phyloP scores from a whole-genome alignment of 306 rosid species.

The Lathyrus oleraceus region DNA sequence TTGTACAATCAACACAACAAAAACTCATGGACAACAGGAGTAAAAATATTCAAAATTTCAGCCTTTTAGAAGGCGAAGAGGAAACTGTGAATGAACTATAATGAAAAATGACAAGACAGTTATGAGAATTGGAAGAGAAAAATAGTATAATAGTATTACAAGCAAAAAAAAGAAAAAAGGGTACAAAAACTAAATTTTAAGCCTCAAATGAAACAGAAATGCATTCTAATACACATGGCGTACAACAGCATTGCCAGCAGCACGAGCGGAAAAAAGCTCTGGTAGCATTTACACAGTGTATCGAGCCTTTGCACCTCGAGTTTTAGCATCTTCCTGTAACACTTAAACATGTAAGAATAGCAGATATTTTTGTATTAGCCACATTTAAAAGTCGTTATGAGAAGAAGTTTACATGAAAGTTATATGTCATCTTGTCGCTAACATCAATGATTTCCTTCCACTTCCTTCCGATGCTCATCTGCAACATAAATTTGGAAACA shows the following conservation, averaged over 20 bases:
- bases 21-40: background rate
- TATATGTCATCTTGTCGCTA: conserved; percentile 68
- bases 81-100: conserved; percentile 9
- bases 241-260: conserved; percentile 28
- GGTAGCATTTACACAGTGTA: conserved; percentile 54
- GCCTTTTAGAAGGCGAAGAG: background rate
- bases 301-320: conserved; percentile 66
- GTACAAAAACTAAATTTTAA: background rate
- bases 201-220: conserved; percentile 18
- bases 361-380: background rate
- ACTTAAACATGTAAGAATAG: conserved; percentile 37
- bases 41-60: conserved; percentile 8
- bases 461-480: conserved; percentile 95
- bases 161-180: conserved; percentile 10
- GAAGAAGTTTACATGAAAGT: conserved; percentile 67
- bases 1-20: background rate
- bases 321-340: conserved; percentile 82
- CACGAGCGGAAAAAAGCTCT: conserved; percentile 23
- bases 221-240: conserved; percentile 24
- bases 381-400: background rate
- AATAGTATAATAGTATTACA: conserved; percentile 12
- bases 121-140: background rate
- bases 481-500: conserved; percentile 34
- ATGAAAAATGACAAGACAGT: conserved; percentile 18
- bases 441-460: conserved; percentile 91